A percentile compares a stretch with the other conserved stretches of the same genome.
Conservation (phyloP, 1,139 yeast genomes). For the Magnusiomyces paraingens region DNA sequence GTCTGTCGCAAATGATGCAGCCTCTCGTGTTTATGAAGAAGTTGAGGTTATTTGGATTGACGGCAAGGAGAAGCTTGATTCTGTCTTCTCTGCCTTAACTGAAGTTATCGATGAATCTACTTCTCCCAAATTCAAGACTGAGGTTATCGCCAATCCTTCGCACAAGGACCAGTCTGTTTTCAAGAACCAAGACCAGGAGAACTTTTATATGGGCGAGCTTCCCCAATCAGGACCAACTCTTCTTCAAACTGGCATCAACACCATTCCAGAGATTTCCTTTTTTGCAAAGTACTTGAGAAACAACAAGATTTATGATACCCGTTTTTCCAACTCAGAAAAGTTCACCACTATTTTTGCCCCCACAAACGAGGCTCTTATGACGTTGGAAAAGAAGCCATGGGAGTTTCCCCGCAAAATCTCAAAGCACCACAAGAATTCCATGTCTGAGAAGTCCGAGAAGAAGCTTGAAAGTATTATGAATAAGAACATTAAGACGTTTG, state of each 20-base stretch:
- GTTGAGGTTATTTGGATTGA: neutral
- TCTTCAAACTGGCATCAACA: conserved; percentile 31
- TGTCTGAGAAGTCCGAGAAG: conserved; percentile 11
- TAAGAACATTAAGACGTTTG: conserved; percentile 27
- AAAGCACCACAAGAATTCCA: neutral
- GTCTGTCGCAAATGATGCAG: neutral
- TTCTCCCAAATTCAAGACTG: neutral
- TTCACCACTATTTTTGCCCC: conserved; percentile 34
- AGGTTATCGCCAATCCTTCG: neutral
- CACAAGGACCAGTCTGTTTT: conserved; percentile 1
- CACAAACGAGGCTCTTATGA: conserved; percentile 28
- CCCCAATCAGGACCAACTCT: conserved; percentile 25
- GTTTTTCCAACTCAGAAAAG: conserved; percentile 26
- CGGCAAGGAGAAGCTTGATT: neutral
- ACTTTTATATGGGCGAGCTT: neutral
- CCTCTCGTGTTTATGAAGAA: neutral
- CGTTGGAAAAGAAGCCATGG: conserved; percentile 33
- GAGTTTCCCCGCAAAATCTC: conserved; percentile 28
- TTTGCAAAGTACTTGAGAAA: conserved; percentile 32
- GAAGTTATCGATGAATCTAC: neutral
- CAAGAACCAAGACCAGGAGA: neutral
- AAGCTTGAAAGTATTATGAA: conserved; percentile 27
- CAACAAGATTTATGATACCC: conserved; percentile 23
- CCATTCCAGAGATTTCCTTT: conserved; percentile 29
- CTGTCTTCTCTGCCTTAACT: neutral